Evolutionary conservation across 306 rosid species (phyloP), one percentile per base, ranked within the genome.

Genomic region (Myrica gale): DNA sequence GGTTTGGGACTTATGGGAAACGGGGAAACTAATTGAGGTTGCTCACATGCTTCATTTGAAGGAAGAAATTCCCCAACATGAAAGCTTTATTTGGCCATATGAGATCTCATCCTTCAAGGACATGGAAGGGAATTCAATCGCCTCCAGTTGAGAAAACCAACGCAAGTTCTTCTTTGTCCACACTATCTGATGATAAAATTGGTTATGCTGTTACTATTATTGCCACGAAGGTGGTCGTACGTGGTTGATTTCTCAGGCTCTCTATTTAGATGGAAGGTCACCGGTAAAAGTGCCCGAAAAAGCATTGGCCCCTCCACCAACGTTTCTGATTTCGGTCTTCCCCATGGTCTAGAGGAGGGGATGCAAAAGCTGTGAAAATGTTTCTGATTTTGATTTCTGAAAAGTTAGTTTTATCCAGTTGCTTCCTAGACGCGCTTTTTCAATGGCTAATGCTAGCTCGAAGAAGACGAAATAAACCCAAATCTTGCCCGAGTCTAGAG

Each of bases 71-170:
- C 21, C 81, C 79, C 7, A 76, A 83, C 15, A 76, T 57, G 81
- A 83, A 83, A 26, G 72, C 86, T 1, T 68, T 83, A 6, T 83
- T 66, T 60, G 86, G 86, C 37, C 86, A 83, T 69, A 83, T 83
- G 86, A 79, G 81, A 60, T 83, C 84, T 5, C 86, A 79, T 70
- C 86, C 84, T 44, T 81, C 68, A 32, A 76, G 83, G 57, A 50
- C 43, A 1, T 84, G 79, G 81, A 87, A 79, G 56, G 88, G 86
- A 51, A 78, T 79, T 77, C 79, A 74, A 48, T 85, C 81, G 5
- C 83, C 83, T 41, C 57, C 67, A 17, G 6, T n/a, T 4, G 44
- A 15, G 3, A n/a, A 53, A 10, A 20, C 68, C 15, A 68, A 60
- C n/a, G 69, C 62, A 54, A 69, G 78, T 5, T 37, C 63, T 5